Base-by-base conservation (phyloP, 2,329 filamentous ascomycete genomes). In the Trichoderma sp. region DNA sequence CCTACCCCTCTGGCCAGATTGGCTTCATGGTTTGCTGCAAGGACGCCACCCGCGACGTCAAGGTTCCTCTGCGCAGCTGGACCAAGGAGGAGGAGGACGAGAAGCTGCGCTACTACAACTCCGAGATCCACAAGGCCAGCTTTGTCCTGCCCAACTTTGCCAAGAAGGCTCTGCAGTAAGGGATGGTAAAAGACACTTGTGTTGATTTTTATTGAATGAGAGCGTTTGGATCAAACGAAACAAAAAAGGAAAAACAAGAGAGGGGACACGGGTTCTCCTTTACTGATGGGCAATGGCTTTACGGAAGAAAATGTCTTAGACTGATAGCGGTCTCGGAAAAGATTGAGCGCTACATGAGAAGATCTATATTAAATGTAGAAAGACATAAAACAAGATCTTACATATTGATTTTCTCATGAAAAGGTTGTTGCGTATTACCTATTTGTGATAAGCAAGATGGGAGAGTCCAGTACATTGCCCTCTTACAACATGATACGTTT, bases 1-100 rank as follows among this genome's bases (percentile, higher is more conserved):
- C 97, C 84, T 99, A 99, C 90, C 97, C 97, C 79, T 97, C 95
- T 75, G 97, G 97, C 84, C 97, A 99, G 89, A 99, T 99, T 83
- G 97, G 97, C 84, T 99, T 99, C 93, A 98, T 99, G 95, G 94
- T 99, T 84, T 98, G 97, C 92, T 94, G 90, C 93, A 98, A 99
- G 92, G 96, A 98, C 84, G 88, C 92, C 84, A 91, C 87, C 83
- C 91, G 92, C 85, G 91, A 99, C 86, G 90, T 98, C 84, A 94
- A 91, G 85, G 94, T 92, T 86, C 97, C 97, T 72, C 83, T 98
- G 77, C 93, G 97, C 83, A 89, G 87, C 81, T 97, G 95, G 93
- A 89, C 91, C 78, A 84, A 89, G 78, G 95, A 97, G 87, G 95
- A 98, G 87, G 97, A 99, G 91, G 92, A 94, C 83, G 93, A 94